Base-by-base conservation (phyloP, 2,329 filamentous ascomycete species). In the Arthrobotrys megalospora region DNA sequence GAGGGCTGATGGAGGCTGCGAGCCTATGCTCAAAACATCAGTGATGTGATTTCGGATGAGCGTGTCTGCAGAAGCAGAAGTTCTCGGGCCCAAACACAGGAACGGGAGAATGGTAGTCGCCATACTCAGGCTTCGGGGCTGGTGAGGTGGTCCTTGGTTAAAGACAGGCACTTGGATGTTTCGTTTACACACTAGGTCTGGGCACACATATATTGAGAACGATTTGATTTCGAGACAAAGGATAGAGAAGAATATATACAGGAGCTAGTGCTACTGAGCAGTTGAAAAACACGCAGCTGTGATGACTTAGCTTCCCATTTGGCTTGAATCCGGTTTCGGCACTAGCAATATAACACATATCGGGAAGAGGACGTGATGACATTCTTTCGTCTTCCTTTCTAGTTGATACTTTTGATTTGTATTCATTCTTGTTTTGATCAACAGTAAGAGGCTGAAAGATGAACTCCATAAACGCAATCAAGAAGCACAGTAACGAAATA, bases 1-100 rank as follows among this genome's bases (percentile, higher is more conserved):
- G 4, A 70, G n/a, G 1, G 8, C n/a, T 11, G 8, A 16, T 34
- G 50, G 36, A 62, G 53, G 66, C 10, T 62, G 53, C 21, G 43
- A 62, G 8, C 66, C 66, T 11, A 70, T 70, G 43, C 43, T 70
- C 24, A 63, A 19, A 6, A 62, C 53, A 16, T 70, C 55, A 6
- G 66, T 70, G 16, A 70, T 63, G 1, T 52, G 52, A 19, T 52
- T 21, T 4, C 53, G 28, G 28, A 24, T n/a, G 11, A 70, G 21
- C 12, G 50, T 41, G 11, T 41, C 43, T 3, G 43, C 24, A 43
- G 53, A 62, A 16, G 53, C 45, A 11, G 53, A 70, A 24, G 66
- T 28, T 19, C 43, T 53, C 16, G 53, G 66, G 21, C 64, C 64
- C 14, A 68, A 12, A 24, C 38, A 70, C 14, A 70, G 50, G 38